Evolutionary conservation across 257 asterid genomes (phyloP), one percentile per base, ranked within the genome.

Genomic region (Cordia subcordata): DNA sequence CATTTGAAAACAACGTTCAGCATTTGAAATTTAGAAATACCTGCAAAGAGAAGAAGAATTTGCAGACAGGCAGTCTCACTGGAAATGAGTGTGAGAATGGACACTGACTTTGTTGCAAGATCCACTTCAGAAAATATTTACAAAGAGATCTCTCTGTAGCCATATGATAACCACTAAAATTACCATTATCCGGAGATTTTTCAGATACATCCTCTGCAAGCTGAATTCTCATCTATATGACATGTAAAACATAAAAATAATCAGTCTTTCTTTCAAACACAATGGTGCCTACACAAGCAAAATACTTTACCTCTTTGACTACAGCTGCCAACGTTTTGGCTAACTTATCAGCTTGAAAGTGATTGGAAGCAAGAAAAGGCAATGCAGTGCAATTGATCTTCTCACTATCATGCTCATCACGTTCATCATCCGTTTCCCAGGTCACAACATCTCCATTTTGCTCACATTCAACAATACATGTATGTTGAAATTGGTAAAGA

Each of bases 1-100:
- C 3, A 27, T 1, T 27, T 27, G 35, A 27, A 27, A 27, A 27
- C 35, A 27, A 27, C 4, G 35, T 27, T 27, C 35, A 27, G 6
- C 6, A 27, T 27, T 27, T 27, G 35, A 27, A 27, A 27, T 27
- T n/a, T 13, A 15, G 55, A 52, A 46, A 37, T 84, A 92, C 99
- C 99, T 92, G 83, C 69, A 92, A 75, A 47, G 97, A 84, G 84
- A 84, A 83, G 71, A 86, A 77, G 80, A 92, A 92, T 33, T 78
- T 92, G 86, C 99, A 92, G 40, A 55, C 61, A 9, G 94, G 89
- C 59, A 45, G 77, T 68, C 75, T 77, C 57, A 88, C 84, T 65
- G 68, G 70, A 55, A 76, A 73, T 42, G 96, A 81, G 75, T 92
- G 99, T 70, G 97, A 79, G 78, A 82, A 92, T 23, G 64, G 21